A percentile compares a stretch with the other conserved stretches of the same genome.
phyloP scores from a whole-genome alignment of 73 alveolate genomes.

The Effrenium voratum region DNA sequence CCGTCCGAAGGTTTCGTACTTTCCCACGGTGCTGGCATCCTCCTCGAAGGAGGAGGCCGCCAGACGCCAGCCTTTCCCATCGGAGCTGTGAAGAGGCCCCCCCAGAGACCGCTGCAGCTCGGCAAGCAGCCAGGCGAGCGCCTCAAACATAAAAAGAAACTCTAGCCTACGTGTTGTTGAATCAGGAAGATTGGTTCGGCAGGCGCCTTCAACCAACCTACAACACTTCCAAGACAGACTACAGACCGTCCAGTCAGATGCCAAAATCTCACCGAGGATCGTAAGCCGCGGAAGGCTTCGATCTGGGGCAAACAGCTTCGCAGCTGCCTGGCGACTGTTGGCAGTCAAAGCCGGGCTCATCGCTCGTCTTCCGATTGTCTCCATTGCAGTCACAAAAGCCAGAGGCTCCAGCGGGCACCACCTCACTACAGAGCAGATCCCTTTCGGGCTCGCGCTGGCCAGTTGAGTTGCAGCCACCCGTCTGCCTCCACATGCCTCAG shows the following conservation, averaged over 20 bases:
- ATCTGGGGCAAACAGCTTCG: constrained; percentile 25
- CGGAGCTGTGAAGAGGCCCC: constrained; percentile 36
- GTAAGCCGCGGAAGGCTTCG: not conserved
- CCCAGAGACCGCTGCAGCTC: constrained; percentile 73
- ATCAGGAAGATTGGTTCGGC: not conserved
- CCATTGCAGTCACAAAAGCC: constrained; percentile 93
- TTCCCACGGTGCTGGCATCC: constrained; percentile 88
- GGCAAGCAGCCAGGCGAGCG: not conserved
- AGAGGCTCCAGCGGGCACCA: constrained; percentile 27
- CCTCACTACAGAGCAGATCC: constrained; percentile 55
- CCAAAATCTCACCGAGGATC: not conserved
- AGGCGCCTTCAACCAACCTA: not conserved
- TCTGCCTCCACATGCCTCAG: constrained; percentile 90
- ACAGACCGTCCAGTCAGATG: no score
- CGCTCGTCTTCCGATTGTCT: constrained; percentile 11
- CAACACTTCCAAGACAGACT: not conserved
- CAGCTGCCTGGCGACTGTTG: constrained; percentile 46
- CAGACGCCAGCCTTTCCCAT: constrained; percentile 1
- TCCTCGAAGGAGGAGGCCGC: constrained; percentile 36
- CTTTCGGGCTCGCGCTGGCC: constrained; percentile 70
- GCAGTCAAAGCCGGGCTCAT: constrained; percentile 48
- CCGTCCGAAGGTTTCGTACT: constrained; percentile 42
- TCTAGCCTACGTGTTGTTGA: not conserved
- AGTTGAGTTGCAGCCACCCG: constrained; percentile 64
- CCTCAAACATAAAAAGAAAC: not conserved